These are phyloP conservation scores for Bothriochloa decipiens DNA, from an alignment of 176 grass and related monocot species.

Conservation along the genomic window DNA sequence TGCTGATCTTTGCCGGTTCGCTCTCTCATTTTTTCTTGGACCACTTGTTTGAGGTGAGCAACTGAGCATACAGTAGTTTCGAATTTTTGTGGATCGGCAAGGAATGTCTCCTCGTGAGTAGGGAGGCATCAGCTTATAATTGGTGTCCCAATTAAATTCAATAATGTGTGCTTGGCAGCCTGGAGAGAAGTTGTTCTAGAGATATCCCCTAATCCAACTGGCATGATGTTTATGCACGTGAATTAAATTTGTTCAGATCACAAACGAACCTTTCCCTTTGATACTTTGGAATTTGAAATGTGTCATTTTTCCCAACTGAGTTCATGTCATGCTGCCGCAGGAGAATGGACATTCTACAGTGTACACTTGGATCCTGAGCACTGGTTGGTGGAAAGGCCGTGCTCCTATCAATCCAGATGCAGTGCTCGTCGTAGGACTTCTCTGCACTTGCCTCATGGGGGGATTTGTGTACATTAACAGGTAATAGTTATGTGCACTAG, in stretches of 20 bases:
- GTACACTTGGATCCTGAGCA: slow-evolving; percentile 93
- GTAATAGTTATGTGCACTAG: slow-evolving; percentile 36
- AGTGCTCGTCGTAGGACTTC: slow-evolving; percentile 70
- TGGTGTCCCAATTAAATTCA: neutral
- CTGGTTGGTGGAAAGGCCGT: slow-evolving; percentile 78
- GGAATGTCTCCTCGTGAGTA: slow-evolving; percentile 6
- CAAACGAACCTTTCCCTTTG: neutral
- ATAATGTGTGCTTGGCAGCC: neutral
- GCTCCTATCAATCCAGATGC: slow-evolving; percentile 89
- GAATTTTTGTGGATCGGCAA: neutral
- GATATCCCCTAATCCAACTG: neutral
- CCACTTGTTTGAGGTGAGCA: slow-evolving; percentile 84
- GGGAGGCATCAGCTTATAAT: neutral
- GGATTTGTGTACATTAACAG: slow-evolving; percentile 88
- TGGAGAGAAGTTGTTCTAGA: neutral
- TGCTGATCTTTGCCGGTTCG: slow-evolving; percentile 80
- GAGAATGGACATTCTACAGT: slow-evolving; percentile 86
- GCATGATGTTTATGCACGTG: neutral
- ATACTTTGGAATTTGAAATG: neutral
- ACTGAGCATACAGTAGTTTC: slow-evolving; percentile 6
- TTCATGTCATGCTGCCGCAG: slow-evolving; percentile 39
- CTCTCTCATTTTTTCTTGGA: slow-evolving; percentile 97
- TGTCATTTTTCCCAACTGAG: neutral
- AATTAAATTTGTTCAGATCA: neutral
- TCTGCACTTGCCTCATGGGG: slow-evolving; percentile 65